Conservation (phyloP, 192 early-diverging fungal species). For the Chytriomyces sp. region DNA sequence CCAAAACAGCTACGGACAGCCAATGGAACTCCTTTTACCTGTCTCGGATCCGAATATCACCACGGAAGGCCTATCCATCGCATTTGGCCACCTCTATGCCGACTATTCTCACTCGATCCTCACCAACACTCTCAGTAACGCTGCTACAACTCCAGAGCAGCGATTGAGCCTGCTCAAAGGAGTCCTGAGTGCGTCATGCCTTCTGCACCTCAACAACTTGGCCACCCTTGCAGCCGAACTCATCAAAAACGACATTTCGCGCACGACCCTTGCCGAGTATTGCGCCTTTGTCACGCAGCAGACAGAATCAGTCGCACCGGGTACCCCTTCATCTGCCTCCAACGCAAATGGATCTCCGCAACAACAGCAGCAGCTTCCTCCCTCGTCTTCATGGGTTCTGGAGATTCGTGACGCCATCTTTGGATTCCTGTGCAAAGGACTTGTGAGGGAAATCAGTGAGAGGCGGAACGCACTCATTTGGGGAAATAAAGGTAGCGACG, state of each 20-base stretch:
- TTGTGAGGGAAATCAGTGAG: constrained; percentile 53
- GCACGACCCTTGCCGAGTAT: constrained; percentile 50
- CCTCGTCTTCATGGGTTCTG: constrained; percentile 21
- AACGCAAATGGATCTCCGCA: not conserved
- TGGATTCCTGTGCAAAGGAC: constrained; percentile 49
- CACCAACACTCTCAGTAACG: not conserved
- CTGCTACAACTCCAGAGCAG: constrained; percentile 6
- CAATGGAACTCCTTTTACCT: constrained; percentile 39
- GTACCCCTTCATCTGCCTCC: constrained; percentile 26
- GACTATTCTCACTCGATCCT: constrained; percentile 39
- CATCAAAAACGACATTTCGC: constrained; percentile 51
- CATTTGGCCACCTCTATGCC: constrained; percentile 57
- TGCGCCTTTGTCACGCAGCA: constrained; percentile 47
- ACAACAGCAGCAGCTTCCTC: not conserved
- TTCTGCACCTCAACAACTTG: constrained; percentile 54
- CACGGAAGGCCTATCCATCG: constrained; percentile 52
- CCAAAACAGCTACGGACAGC: constrained; percentile 23
- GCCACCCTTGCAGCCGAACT: constrained; percentile 40
- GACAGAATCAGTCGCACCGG: constrained; percentile 2
- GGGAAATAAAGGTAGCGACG: constrained; percentile 51
- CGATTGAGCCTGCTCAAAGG: constrained; percentile 46
- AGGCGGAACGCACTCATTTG: constrained; percentile 43
- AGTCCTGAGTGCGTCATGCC: constrained; percentile 48
- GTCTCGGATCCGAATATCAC: constrained; percentile 55
- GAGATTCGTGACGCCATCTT: constrained; percentile 56